Percentiles rank a stretch among this genome's conserved stretches.
These are phyloP conservation scores for Acacia acuminata DNA, from an alignment of 306 rosid genomes.

Conservation along the genomic window DNA sequence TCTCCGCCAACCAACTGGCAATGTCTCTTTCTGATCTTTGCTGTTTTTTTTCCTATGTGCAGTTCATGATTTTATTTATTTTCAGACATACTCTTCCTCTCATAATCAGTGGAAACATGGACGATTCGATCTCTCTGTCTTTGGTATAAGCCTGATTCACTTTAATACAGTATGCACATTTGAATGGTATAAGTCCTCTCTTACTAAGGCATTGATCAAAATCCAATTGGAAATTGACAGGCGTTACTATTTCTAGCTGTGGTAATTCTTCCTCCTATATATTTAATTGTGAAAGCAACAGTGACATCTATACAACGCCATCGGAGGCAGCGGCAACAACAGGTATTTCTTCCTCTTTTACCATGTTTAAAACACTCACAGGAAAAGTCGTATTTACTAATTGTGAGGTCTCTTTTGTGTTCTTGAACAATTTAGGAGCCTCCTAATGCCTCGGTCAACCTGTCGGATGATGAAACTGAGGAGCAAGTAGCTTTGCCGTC, in stretches of 20 bases:
- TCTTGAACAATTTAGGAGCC: constrained; percentile 47
- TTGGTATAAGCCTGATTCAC: constrained; percentile 58
- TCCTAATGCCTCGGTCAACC: constrained; percentile 44
- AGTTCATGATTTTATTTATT: constrained; percentile 85
- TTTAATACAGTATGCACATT: constrained; percentile 2
- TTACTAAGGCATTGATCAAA: constrained; percentile 24
- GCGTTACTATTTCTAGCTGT: constrained; percentile 57
- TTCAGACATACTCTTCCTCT: constrained; percentile 83
- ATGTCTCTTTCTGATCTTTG: constrained; percentile 8
- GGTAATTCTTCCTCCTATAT: constrained; percentile 70
- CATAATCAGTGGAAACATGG: constrained; percentile 47
- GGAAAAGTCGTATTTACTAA: constrained; percentile 4
- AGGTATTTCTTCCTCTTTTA: constrained; percentile 37
- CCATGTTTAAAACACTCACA: background rate
- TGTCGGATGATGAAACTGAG: constrained; percentile 55
- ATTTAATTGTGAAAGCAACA: constrained; percentile 64
- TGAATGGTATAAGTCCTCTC: background rate
- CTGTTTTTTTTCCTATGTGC: constrained; percentile 32
- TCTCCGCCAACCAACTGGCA: background rate
- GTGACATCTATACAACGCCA: constrained; percentile 60
- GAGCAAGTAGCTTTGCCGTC: constrained; percentile 46
- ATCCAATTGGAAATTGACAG: constrained; percentile 47
- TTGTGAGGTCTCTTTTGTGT: background rate
- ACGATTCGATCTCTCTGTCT: constrained; percentile 58
- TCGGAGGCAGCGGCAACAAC: constrained; percentile 39